Conservation (phyloP, 805 yeast genomes). For the Grigorovia humatica region DNA sequence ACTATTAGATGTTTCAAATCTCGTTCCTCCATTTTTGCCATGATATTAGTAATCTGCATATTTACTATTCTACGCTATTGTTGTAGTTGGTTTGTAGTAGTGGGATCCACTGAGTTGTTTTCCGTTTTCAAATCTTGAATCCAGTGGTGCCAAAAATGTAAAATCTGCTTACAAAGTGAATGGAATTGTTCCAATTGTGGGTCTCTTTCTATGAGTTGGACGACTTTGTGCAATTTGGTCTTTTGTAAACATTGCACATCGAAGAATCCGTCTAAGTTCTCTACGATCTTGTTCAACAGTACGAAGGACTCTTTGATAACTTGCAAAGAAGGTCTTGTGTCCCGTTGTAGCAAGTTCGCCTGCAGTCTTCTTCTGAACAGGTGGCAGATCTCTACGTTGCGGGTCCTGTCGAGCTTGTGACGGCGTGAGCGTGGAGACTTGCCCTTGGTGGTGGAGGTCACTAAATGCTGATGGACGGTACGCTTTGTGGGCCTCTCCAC, state of each 20-base stretch:
- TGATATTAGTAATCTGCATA: neutral
- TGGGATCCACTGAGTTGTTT: conserved; percentile 8
- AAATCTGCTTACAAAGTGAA: conserved; percentile 17
- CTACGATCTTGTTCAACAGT: conserved; percentile 18
- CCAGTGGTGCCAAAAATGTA: conserved; percentile 17
- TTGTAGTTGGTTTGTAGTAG: no score
- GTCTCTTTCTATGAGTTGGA: conserved; percentile 22
- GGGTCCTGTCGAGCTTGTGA: conserved; percentile 17
- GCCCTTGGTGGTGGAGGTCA: neutral
- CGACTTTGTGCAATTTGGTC: conserved; percentile 24
- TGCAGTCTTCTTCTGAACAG: conserved; percentile 26
- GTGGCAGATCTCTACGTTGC: conserved; percentile 20
- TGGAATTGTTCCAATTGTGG: conserved; percentile 23
- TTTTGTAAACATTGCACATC: conserved; percentile 22
- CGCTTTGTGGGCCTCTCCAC: no score
- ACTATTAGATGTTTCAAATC: conserved; percentile 33
- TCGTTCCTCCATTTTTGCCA: neutral
- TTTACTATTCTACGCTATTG: neutral
- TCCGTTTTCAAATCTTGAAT: conserved; percentile 19
- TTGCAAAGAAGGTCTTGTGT: conserved; percentile 16
- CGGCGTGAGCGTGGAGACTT: conserved; percentile 1
- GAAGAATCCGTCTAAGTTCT: conserved; percentile 22
- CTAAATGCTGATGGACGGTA: neutral
- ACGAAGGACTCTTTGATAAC: conserved; percentile 21
- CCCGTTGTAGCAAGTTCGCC: conserved; percentile 25